These are phyloP conservation scores for Chrysanthemum seticuspe DNA, from an alignment of 129 eudicot species.

Conservation along the genomic window DNA sequence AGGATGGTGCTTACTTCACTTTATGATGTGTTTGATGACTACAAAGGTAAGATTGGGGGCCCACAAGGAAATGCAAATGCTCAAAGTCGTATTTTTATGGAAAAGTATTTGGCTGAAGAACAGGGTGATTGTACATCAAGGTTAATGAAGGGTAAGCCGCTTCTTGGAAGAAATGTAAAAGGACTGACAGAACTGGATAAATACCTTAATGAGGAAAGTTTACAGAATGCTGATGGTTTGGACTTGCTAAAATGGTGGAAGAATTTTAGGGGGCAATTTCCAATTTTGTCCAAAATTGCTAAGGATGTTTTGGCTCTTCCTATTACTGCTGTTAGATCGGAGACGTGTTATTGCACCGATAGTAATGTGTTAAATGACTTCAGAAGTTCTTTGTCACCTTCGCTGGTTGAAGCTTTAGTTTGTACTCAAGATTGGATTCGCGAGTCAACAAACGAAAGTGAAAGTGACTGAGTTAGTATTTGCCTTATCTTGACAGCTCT, in stretches of 20 bases:
- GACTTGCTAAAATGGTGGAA: constrained; percentile 18
- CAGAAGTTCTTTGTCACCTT: constrained; percentile 14
- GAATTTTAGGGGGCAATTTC: background rate
- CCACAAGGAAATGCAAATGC: background rate
- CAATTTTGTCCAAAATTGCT: constrained; percentile 19
- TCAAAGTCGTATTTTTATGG: constrained; percentile 5
- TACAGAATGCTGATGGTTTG: background rate
- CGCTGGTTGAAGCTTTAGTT: constrained; percentile 9
- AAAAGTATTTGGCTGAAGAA: background rate
- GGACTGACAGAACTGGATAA: constrained; percentile 4
- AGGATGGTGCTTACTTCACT: background rate
- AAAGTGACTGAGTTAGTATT: background rate
- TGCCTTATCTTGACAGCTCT: background rate
- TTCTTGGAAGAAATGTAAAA: constrained; percentile 2
- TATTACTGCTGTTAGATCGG: background rate
- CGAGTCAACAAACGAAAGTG: constrained; percentile 3
- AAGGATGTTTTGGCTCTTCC: constrained; percentile 18
- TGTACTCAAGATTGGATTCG: constrained; percentile 18
- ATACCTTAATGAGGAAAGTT: background rate
- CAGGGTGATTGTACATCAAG: background rate
- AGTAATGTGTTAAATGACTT: constrained; percentile 8
- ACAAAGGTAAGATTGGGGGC: background rate
- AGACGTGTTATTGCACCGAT: background rate
- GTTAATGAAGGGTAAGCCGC: background rate
- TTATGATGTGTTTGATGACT: constrained; percentile 18